These are phyloP conservation scores for Puccinellia tenuiflora DNA, from an alignment of 176 grass and related monocot species.

Conservation along the genomic window DNA sequence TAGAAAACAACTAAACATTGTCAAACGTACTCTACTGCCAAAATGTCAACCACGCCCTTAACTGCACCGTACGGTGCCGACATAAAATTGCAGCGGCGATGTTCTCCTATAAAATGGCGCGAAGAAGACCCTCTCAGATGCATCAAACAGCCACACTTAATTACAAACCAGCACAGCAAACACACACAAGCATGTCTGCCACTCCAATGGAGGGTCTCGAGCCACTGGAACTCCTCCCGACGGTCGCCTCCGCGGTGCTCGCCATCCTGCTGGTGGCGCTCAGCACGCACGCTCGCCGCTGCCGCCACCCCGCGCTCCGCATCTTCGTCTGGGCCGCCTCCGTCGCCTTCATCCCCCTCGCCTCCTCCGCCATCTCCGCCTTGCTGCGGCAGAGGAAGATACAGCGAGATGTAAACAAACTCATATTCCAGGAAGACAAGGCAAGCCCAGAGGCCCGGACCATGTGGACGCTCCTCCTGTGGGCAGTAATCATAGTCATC, in stretches of 20 bases:
- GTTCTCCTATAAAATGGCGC: too few species aligned
- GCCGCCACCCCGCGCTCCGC: neutral
- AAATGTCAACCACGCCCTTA: too few species aligned
- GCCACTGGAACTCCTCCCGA: neutral
- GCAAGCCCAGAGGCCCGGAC: neutral
- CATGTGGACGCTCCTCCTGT: neutral
- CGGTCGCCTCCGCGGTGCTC: neutral
- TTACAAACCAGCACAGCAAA: too few species aligned
- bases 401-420: neutral
- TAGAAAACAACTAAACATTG: too few species aligned
- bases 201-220: too few species aligned
- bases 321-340: neutral
- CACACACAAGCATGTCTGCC: too few species aligned
- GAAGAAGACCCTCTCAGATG: too few species aligned
- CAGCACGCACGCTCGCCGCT: neutral
- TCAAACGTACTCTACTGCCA: too few species aligned
- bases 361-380: neutral
- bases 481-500: neutral
- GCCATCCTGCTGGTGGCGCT: constrained; percentile 10
- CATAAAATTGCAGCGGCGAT: too few species aligned
- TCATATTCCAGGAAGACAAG: too few species aligned
- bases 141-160: too few species aligned
- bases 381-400: neutral
- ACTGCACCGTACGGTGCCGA: too few species aligned
- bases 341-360: neutral